Conservation (phyloP, 768 basidiomycete genomes). For the Lanmaoa rubissima region DNA sequence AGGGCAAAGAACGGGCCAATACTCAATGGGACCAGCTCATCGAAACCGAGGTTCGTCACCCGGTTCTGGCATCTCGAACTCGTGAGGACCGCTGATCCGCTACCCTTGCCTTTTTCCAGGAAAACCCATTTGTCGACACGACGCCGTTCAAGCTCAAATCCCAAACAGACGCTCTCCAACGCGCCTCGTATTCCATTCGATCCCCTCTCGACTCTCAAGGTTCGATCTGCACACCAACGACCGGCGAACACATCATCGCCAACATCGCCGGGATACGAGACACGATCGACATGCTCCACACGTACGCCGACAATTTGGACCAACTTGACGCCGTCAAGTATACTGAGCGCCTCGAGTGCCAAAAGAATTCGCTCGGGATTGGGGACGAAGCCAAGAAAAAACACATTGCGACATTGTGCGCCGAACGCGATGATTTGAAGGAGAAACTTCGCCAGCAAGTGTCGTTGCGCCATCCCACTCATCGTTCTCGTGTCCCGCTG, state of each 20-base stretch:
- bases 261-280: background rate
- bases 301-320: conserved; percentile 10
- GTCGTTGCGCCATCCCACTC: too few species aligned
- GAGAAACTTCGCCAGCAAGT: background rate
- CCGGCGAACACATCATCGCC: conserved; percentile 27
- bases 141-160: background rate
- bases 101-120: background rate
- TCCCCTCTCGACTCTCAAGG: conserved; percentile 2
- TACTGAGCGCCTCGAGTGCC: conserved; percentile 40
- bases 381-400: conserved; percentile 34
- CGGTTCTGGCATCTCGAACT: too few species aligned
- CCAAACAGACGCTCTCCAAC: background rate
- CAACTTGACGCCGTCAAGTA: conserved; percentile 26
- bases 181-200: background rate
- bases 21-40: too few species aligned
- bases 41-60: too few species aligned
- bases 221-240: background rate
- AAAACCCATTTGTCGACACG: conserved; percentile 17
- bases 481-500: background rate
- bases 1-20: too few species aligned
- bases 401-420: conserved; percentile 9
- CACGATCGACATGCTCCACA: background rate
- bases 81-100: background rate
- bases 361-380: conserved; percentile 35
- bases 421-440: conserved; percentile 1